A percentile compares a stretch with the other conserved stretches of the same genome.
Conservation (phyloP, 2,329 filamentous ascomycete genomes). For the Curvularia spicifera region DNA sequence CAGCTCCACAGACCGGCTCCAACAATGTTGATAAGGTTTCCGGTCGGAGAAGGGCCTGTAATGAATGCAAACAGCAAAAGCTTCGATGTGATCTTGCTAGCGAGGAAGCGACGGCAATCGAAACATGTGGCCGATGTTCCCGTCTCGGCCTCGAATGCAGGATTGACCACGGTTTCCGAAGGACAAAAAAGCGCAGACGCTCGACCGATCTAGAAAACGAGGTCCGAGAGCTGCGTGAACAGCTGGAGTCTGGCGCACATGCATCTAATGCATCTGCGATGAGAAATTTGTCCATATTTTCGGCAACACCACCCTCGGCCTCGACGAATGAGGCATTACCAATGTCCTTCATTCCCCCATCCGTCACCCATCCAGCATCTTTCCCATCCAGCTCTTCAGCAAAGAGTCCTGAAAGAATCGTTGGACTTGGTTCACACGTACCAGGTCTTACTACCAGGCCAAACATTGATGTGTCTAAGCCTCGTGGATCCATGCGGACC, state of each 20-base stretch:
- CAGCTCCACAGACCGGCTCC: neutral
- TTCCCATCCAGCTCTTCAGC: neutral
- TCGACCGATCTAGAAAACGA: neutral
- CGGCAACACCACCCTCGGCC: neutral
- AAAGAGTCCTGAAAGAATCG: neutral
- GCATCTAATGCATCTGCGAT: neutral
- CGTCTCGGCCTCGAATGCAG: neutral
- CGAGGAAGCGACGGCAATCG: neutral
- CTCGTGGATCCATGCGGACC: neutral
- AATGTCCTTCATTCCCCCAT: neutral
- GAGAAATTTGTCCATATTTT: neutral
- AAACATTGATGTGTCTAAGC: neutral
- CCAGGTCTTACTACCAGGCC: neutral
- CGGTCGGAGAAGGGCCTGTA: neutral
- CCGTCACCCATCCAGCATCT: neutral
- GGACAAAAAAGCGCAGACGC: neutral
- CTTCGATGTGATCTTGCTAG: neutral
- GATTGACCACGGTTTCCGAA: neutral
- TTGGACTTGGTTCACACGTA: neutral
- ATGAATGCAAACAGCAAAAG: neutral
- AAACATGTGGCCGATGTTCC: neutral
- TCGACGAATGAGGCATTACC: neutral
- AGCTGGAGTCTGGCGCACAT: neutral
- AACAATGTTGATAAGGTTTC: neutral
- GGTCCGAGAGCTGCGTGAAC: neutral